Percentiles rank a stretch among this genome's conserved stretches.
These are phyloP conservation scores for Barnettozyma vustinii DNA, from an alignment of 805 yeast genomes.

Conservation along the genomic window DNA sequence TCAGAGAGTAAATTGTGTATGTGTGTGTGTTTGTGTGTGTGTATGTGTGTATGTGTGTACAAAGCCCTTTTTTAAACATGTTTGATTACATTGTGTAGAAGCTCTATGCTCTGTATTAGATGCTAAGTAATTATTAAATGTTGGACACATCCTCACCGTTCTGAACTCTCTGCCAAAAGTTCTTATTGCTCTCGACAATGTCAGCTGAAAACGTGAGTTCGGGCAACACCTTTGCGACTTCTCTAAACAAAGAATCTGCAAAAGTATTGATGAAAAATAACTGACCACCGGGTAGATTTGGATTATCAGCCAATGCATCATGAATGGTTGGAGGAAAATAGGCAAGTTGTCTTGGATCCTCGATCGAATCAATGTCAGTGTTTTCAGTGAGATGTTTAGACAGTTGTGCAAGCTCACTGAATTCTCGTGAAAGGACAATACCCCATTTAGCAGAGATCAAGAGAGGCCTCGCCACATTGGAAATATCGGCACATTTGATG, in stretches of 20 bases:
- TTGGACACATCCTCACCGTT: conserved; percentile 2
- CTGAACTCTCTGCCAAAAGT: conserved; percentile 5
- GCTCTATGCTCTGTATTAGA: background rate
- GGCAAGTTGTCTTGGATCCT: conserved; percentile 17
- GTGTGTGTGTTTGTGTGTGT: background rate
- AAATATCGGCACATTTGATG: conserved; percentile 92
- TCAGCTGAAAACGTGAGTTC: conserved; percentile 51
- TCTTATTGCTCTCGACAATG: conserved; percentile 31
- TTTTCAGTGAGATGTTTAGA: conserved; percentile 32
- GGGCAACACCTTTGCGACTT: conserved; percentile 57
- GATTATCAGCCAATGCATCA: conserved; percentile 41
- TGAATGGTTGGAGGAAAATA: conserved; percentile 34
- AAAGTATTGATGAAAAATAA: conserved; percentile 77
- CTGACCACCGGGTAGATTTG: conserved; percentile 63
- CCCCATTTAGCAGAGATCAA: conserved; percentile 85
- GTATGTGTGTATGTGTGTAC: background rate
- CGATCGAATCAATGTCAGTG: conserved; percentile 20
- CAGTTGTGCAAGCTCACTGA: conserved; percentile 56
- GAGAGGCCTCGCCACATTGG: conserved; percentile 83
- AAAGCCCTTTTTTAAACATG: background rate
- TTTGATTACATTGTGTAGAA: background rate
- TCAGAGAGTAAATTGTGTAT: conserved; percentile 19
- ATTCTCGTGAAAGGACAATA: conserved; percentile 67
- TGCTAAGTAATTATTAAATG: background rate
- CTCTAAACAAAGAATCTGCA: conserved; percentile 71